Evolutionary conservation across 2,329 filamentous ascomycete genomes (phyloP), one percentile per base, ranked within the genome.

Genomic region (Niveomyces coronatus): DNA sequence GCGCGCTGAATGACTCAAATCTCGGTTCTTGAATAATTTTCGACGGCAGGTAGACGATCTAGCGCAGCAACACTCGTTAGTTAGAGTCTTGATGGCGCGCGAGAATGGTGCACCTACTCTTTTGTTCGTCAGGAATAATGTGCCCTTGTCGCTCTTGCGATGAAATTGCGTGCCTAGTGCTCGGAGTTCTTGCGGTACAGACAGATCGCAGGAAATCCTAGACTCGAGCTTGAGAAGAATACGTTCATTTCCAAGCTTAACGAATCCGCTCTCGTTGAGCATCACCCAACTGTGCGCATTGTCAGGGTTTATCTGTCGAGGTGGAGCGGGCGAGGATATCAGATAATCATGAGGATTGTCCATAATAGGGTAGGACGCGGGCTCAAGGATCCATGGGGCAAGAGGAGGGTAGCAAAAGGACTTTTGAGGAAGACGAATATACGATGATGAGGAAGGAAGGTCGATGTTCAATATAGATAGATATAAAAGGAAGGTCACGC

Each of bases 11-110:
- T 35, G 87, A 94, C 57, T 89, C 79, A 54, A 95, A 76, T 35
- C 56, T 61, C 35, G 59, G 59, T 36, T 76, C 62, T 38, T 70
- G 65, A 14, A 80, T 83, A 4, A 79, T 71, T 41, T 76, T 72
- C 37, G 76, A 67, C 14, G 89, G 87, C 13, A 96, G 76, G 58
- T 94, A 96, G 47, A 96, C 80, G 48, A 96, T 71, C 83, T 94
- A 38, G 18, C 2, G 13, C 24, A 23, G 26, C 26, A 35, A 35
- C 42, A 42, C 41, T 31, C 42, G 42, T 38, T 18, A 40, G 52
- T 18, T 7, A 26, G 7, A 6, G 3, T 4, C 11, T 11, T 9
- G 10, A 14, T 22, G 15, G n/a, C 6, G 24, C 19, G 3, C 23
- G 9, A 14, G 23, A 11, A 1, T 3, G 23, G 5, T 9, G 13